Evolutionary conservation across 2,329 filamentous ascomycete species (phyloP).

Genomic region (Epichloe sibirici): DNA sequence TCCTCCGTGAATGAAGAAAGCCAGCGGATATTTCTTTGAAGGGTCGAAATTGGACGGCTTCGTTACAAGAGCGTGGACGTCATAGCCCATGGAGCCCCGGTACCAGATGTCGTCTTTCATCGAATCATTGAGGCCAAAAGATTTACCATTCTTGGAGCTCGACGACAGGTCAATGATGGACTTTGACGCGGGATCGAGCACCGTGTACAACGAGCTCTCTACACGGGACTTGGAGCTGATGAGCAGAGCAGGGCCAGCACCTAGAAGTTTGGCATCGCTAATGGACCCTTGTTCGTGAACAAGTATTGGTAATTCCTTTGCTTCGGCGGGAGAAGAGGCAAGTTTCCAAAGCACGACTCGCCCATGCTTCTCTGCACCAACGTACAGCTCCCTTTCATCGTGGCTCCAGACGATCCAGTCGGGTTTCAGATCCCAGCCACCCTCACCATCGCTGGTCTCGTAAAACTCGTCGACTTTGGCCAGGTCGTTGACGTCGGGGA

Average conservation of each 20-base stretch:
- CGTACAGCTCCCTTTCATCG: conserved; percentile 51
- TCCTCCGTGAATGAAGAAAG: conserved; percentile 72
- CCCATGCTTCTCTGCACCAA: conserved; percentile 62
- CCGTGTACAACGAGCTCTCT: conserved; percentile 58
- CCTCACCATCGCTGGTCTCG: conserved; percentile 47
- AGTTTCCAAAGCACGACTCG: conserved; percentile 49
- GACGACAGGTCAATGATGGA: conserved; percentile 43
- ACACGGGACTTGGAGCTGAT: conserved; percentile 56
- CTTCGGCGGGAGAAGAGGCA: conserved; percentile 39
- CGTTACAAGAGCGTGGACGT: conserved; percentile 57
- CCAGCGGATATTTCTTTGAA: conserved; percentile 63
- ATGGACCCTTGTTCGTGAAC: conserved; percentile 44
- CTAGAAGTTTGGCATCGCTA: conserved; percentile 38
- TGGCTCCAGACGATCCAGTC: conserved; percentile 44
- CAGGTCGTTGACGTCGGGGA: conserved; percentile 47
- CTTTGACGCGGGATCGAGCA: conserved; percentile 37
- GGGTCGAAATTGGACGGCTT: conserved; percentile 56
- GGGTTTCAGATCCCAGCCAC: conserved; percentile 47
- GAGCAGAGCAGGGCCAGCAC: conserved; percentile 39
- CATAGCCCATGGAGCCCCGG: conserved; percentile 48
- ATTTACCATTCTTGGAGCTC: conserved; percentile 49
- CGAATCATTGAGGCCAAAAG: conserved; percentile 50
- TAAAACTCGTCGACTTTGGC: conserved; percentile 51
- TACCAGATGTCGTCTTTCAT: conserved; percentile 62
- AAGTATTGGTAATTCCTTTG: conserved; percentile 33